Evolutionary conservation across 805 yeast genomes (phyloP).

Genomic region (Ogataea siamensis): DNA sequence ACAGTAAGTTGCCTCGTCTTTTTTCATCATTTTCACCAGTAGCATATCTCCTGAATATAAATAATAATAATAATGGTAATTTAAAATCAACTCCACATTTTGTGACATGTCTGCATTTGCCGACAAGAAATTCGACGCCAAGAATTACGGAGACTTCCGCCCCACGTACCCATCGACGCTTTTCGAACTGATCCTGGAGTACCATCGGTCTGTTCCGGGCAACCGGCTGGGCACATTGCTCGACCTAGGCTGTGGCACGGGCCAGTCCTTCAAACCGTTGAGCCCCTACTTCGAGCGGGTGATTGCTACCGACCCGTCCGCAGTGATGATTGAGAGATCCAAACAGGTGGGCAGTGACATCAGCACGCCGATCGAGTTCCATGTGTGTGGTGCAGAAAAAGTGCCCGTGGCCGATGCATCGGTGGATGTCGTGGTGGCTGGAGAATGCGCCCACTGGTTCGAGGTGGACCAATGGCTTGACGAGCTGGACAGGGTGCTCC

Average conservation of each 20-base stretch:
- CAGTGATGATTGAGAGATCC: slow-evolving; percentile 48
- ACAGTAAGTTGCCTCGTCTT: slow-evolving; percentile 6
- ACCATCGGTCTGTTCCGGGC: slow-evolving; percentile 21
- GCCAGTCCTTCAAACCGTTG: slow-evolving; percentile 48
- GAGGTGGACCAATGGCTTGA: slow-evolving; percentile 26
- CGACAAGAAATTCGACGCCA: slow-evolving; percentile 47
- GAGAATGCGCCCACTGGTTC: slow-evolving; percentile 88
- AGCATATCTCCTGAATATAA: slow-evolving; percentile 9
- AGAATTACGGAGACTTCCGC: slow-evolving; percentile 53
- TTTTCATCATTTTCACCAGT: slow-evolving; percentile 2
- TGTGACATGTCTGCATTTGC: slow-evolving; percentile 64
- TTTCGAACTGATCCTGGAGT: slow-evolving; percentile 40
- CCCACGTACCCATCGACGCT: slow-evolving; percentile 63
- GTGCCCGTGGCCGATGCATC: slow-evolving; percentile 24
- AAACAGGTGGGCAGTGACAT: slow-evolving; percentile 1
- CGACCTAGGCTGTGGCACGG: slow-evolving; percentile 63
- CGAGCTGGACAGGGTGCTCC: slow-evolving; percentile 37
- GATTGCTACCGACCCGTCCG: slow-evolving; percentile 47
- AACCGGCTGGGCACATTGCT: slow-evolving; percentile 37
- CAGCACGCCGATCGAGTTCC: slow-evolving; percentile 13
- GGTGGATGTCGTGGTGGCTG: slow-evolving; percentile 70
- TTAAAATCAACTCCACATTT: neutral
- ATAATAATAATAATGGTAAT: neutral
- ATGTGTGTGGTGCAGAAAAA: slow-evolving; percentile 25
- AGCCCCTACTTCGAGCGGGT: slow-evolving; percentile 37